Evolutionary conservation across 176 grass and related monocot genomes (phyloP).

Genomic region (Microstegium vimineum): DNA sequence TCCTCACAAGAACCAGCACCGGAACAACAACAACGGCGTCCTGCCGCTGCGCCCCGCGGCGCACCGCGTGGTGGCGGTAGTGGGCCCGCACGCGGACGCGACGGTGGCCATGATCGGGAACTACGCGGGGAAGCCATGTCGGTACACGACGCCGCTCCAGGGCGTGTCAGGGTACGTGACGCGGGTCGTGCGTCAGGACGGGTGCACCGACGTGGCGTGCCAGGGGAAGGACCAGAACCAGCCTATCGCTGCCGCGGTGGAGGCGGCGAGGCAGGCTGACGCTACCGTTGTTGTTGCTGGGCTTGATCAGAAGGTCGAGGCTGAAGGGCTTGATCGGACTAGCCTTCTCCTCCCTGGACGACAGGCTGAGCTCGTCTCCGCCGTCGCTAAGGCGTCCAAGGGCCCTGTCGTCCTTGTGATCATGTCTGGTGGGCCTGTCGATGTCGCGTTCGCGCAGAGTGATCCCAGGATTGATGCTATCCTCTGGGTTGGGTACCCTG

Average conservation of each 20-base stretch:
- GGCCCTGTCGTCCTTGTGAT: constrained; percentile 59
- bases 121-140: constrained; percentile 65
- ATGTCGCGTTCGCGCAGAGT: constrained; percentile 61
- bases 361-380: constrained; percentile 66
- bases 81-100: constrained; percentile 70
- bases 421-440: constrained; percentile 66
- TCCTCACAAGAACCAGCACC: constrained; percentile 44
- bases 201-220: constrained; percentile 69
- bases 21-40: not conserved
- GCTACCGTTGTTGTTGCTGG: constrained; percentile 56
- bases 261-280: constrained; percentile 32
- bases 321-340: constrained; percentile 42
- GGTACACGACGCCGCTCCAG: constrained; percentile 66
- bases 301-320: constrained; percentile 64
- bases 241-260: constrained; percentile 40
- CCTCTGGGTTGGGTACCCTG: constrained; percentile 72
- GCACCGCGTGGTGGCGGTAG: constrained; percentile 40
- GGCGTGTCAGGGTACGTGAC: constrained; percentile 47
- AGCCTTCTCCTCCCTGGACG: constrained; percentile 62
- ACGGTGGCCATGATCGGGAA: constrained; percentile 88
- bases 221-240: constrained; percentile 33
- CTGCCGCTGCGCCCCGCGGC: constrained; percentile 36
- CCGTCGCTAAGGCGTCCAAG: constrained; percentile 54
- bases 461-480: constrained; percentile 50
- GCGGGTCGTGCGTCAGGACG: constrained; percentile 26